Evolutionary conservation across 148 eudicot genomes (phyloP), one percentile per base, ranked within the genome.

Genomic region (Camellia lanceoleosa): DNA sequence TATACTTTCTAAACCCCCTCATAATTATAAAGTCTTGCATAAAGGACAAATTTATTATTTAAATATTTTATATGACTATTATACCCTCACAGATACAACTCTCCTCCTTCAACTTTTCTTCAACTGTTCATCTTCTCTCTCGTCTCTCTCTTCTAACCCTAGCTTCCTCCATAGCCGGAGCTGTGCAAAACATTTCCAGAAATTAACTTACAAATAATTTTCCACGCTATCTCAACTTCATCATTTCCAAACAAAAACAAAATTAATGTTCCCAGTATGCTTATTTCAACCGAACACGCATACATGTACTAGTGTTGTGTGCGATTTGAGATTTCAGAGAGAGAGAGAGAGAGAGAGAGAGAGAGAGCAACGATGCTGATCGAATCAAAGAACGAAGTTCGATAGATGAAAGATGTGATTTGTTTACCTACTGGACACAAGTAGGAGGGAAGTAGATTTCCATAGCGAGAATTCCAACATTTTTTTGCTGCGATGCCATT

Each of bases 381-480:
- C 64, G 52, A 61, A 75, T 49, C 56, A 8, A 70, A 14, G 19
- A 23, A 61, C 5, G 20, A 51, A 60, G 3, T 2, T 62, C 20
- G 43, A 41, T 18, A 3, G 30, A 23, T 23, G 30, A 23, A 23
- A 23, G 41, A 64, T 52, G 15, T 55, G 52, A 59, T 14, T 65
- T 1, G 16, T 46, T 18, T 61, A 96, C 99, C 99, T 96, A 98
- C 71, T 90, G 94, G 79, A 93, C 85, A 84, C 95, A 96, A 72
- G 98, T 87, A 59, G 98, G 99, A 82, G 99, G 99, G 75, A 94
- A 92, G 87, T 96, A 96, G 85, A 96, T 93, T 83, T 96, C 30
- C 30, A 23, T 23, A 23, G 30, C 30, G 30, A 23, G 30, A 23
- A 23, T 23, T 23, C 30, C 30, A 23, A 23, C 30, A 23, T 23